Evolutionary conservation across 1,284 basidiomycete genomes (phyloP), one percentile per base, ranked within the genome.

Genomic region (Apiotrichum domesticum): DNA sequence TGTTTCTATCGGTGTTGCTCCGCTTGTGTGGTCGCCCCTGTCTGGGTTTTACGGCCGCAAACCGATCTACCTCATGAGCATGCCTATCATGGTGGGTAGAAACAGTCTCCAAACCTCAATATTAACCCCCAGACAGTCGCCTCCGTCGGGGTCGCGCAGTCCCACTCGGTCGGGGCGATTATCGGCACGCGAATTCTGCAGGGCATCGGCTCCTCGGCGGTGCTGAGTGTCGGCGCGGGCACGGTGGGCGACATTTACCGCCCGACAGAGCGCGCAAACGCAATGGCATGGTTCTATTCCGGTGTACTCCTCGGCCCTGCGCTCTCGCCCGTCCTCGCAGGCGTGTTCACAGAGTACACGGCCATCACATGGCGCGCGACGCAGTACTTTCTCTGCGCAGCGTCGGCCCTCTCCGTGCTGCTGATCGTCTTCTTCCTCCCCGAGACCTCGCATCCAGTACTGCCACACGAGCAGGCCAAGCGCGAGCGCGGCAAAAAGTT

Each of bases 151-250:
- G 85, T 86, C 0, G 82, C 82, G 0, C 53, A 72, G 4, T 79
- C 82, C 1, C 71, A 67, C 2, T 79, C 67, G 2, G 74, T 87
- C 0, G 76, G 77, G 0, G 65, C 79, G 11, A 74, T 88, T 8
- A 81, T 88, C 72, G 70, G 80, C 3, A 86, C 83, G 68, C 80
- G 87, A 4, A 79, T 85, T 42, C 57, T 87, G 0, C 86, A 88
- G 66, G 82, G 84, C 0, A 80, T 85, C 50, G 73, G 74, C 0
- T 70, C 66, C 11, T 70, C 68, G 0, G 78, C 79, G 4, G 82
- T 83, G 0, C 63, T 85, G 29, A 77, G 81, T 0, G 79, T 87
- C 8, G 85, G 85, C 2, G 80, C 81, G 0, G 84, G 83, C 0
- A 82, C 82, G 0, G 82, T 87, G 46, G 84, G 84, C 3, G 85